These are phyloP conservation scores for Tulasnella sp. DNA, from an alignment of 768 basidiomycete species.

Conservation along the genomic window DNA sequence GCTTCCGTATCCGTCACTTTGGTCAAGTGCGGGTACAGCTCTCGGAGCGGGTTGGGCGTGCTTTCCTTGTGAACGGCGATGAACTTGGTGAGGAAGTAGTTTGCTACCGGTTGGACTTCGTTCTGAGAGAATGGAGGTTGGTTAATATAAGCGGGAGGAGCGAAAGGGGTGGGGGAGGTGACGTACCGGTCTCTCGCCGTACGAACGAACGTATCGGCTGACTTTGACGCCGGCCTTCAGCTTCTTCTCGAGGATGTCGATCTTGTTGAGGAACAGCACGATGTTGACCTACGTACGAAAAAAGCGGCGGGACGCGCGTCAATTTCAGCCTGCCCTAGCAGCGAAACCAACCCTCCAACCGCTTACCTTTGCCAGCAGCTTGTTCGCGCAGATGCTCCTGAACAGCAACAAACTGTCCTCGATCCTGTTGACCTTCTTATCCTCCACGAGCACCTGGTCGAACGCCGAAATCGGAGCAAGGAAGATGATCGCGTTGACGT, in stretches of 20 bases:
- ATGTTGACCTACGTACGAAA: constrained; percentile 39
- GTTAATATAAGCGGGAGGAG: constrained; percentile 54
- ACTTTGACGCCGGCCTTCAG: constrained; percentile 63
- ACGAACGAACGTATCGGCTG: constrained; percentile 58
- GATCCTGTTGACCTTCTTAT: constrained; percentile 58
- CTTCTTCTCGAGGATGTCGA: constrained; percentile 71
- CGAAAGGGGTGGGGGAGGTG: constrained; percentile 22
- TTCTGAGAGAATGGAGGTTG: constrained; percentile 74
- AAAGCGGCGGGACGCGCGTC: too few species aligned
- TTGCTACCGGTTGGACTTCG: constrained; percentile 62
- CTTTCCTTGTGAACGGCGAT: constrained; percentile 26
- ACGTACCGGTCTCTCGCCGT: constrained; percentile 38
- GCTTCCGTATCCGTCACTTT: constrained; percentile 29
- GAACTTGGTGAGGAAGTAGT: constrained; percentile 84
- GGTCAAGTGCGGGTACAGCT: constrained; percentile 30
- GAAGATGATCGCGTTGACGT: constrained; percentile 31
- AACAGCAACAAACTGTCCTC: constrained; percentile 79
- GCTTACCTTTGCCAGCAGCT: constrained; percentile 65
- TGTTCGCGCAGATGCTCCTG: constrained; percentile 69
- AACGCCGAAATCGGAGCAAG: constrained; percentile 37
- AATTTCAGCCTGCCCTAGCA: background rate
- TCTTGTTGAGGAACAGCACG: constrained; percentile 74
- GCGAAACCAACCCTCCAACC: background rate
- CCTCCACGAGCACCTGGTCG: constrained; percentile 29
- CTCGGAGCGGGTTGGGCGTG: constrained; percentile 17